Evolutionary conservation across 306 rosid genomes (phyloP), one percentile per base, ranked within the genome.

Genomic region (Abrus pulchellus): DNA sequence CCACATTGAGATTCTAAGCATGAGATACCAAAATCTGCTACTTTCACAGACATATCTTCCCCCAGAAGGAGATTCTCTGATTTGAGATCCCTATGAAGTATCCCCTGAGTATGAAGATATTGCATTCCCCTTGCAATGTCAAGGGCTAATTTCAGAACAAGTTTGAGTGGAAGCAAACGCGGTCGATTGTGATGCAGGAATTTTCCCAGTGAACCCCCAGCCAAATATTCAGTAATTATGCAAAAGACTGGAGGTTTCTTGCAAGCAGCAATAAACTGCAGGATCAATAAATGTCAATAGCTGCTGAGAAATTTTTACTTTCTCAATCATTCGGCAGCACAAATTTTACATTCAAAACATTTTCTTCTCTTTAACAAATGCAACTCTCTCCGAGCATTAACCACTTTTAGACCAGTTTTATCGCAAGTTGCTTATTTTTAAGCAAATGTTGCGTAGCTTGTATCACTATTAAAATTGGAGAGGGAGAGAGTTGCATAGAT

Each of bases 231-330:
- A 0, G 96, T 95, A 72, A 95, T 95, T 67, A 95, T 93, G 69
- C 99, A 95, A 80, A 95, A 95, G 14, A 95, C 98, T 0, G 99
- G 99, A 54, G 98, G 87, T 74, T 95, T 95, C 92, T 95, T 95
- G 89, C 99, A 95, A 79, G 99, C 98, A 47, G 93, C 99, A 81
- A 93, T 81, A 65, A 95, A 86, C 99, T 95, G 87, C 89, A 90
- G 3, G 3, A 83, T 47, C 69, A 76, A 74, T 47, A 85, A 61
- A 81, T 44, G 49, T 79, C 74, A 47, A 36, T 56, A 80, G 52
- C 49, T 59, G 44, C 71, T 40, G 56, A 38, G 53, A 36, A 52
- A 52, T 55, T 45, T 30, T 63, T 33, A 80, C 12, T 40, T 14
- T 47, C 71, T 7, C 63, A 28, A 56, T 40, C 33, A 34, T 68